A percentile compares a stretch with the other conserved stretches of the same genome.
Evolutionary conservation across 2,329 filamentous ascomycete genomes (phyloP).

Genomic region (Fusarium brachygibbosum): DNA sequence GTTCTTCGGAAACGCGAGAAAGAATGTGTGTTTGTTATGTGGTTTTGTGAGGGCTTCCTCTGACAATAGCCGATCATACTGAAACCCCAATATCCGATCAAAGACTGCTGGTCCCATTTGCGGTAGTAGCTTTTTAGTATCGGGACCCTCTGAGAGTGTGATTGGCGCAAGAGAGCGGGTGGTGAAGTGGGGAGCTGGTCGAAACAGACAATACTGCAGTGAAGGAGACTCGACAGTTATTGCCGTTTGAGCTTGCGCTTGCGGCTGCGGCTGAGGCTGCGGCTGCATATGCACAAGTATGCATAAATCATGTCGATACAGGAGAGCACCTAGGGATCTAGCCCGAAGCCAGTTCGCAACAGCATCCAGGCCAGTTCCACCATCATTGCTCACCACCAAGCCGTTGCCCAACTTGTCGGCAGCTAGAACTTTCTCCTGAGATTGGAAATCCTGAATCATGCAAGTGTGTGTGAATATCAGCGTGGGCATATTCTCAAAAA

Average conservation of each 20-base stretch:
- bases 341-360: slow-evolving; percentile 54
- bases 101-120: slow-evolving; percentile 43
- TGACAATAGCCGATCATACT: slow-evolving; percentile 52
- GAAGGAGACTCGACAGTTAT: not conserved
- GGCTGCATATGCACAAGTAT: slow-evolving; percentile 57
- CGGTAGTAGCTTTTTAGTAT: slow-evolving; percentile 28
- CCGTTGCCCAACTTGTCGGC: slow-evolving; percentile 44
- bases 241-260: not conserved
- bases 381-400: slow-evolving; percentile 24
- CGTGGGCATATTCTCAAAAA: slow-evolving; percentile 44
- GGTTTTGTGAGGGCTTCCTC: slow-evolving; percentile 17
- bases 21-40: slow-evolving; percentile 55
- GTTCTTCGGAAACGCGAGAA: slow-evolving; percentile 63
- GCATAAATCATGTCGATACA: slow-evolving; percentile 50
- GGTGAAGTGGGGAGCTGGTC: slow-evolving; percentile 41
- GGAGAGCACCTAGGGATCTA: slow-evolving; percentile 55
- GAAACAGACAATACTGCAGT: slow-evolving; percentile 58
- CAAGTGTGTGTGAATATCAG: slow-evolving; percentile 56
- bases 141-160: slow-evolving; percentile 16
- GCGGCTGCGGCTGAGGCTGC: not conserved
- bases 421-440: slow-evolving; percentile 17
- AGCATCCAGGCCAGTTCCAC: slow-evolving; percentile 41
- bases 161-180: slow-evolving; percentile 48
- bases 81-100: slow-evolving; percentile 50
- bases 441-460: slow-evolving; percentile 52